Conservation (phyloP, 495 filamentous ascomycete genomes). For the Neurospora terricola region DNA sequence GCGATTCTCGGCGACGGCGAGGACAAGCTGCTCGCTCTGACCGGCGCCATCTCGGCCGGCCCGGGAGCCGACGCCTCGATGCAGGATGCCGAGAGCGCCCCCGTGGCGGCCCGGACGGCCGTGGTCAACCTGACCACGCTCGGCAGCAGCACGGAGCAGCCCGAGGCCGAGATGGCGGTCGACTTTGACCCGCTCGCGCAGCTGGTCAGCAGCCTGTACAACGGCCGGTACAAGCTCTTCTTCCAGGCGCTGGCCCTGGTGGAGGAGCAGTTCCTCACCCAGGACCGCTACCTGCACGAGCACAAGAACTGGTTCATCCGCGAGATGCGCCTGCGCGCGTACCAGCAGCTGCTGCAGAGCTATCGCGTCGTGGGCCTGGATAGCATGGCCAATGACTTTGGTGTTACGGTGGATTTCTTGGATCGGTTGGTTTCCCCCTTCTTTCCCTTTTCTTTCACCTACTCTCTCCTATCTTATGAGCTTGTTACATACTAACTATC, state of each 20-base stretch:
- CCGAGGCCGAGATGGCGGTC: slow-evolving; percentile 67
- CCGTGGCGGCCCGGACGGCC: slow-evolving; percentile 47
- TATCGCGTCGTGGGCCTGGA: slow-evolving; percentile 92
- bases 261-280: slow-evolving; percentile 85
- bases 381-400: slow-evolving; percentile 95
- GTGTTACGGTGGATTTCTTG: slow-evolving; percentile 88
- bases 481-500: too few relatives aligned
- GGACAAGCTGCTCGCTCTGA: slow-evolving; percentile 71
- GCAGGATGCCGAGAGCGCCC: slow-evolving; percentile 51
- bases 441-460: too few relatives aligned
- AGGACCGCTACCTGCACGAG: slow-evolving; percentile 89
- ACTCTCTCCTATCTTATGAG: too few relatives aligned
- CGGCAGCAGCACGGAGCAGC: slow-evolving; percentile 53
- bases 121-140: slow-evolving; percentile 79
- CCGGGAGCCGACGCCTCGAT: slow-evolving; percentile 75
- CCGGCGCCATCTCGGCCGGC: slow-evolving; percentile 66
- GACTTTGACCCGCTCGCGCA: slow-evolving; percentile 76
- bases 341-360: slow-evolving; percentile 93
- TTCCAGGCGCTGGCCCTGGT: slow-evolving; percentile 85
- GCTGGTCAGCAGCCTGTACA: slow-evolving; percentile 83
- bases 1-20: slow-evolving; percentile 86
- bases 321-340: slow-evolving; percentile 92
- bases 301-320: slow-evolving; percentile 93
- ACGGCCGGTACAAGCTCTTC: slow-evolving; percentile 84
- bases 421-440: slow-evolving; percentile 56